Evolutionary conservation across 1,284 basidiomycete genomes (phyloP), one percentile per base, ranked within the genome.

Genomic region (Porodaedalea pini): DNA sequence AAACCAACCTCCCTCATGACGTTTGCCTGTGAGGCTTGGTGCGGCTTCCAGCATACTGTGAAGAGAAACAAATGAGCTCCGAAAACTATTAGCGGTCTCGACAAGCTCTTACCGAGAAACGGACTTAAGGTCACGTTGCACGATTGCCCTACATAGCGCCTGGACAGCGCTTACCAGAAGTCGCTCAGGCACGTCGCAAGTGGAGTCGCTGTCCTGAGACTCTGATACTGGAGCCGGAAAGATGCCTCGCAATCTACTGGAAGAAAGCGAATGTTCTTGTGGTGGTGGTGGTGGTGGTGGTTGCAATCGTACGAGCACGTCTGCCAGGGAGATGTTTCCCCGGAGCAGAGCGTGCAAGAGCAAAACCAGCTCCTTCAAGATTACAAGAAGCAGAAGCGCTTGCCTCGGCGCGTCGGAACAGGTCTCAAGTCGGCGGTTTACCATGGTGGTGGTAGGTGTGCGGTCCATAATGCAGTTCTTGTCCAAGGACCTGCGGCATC

Each of bases 61-160:
- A 17, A 8, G 15, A 19, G 21, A 13, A 17, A 5, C 0, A 17
- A 36, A 11, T 37, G n/a, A 36, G 2, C 13, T 17, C 31, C 17
- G 1, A 15, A 17, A 17, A n/a, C n/a, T n/a, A n/a, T n/a, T n/a
- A n/a, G n/a, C n/a, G n/a, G n/a, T n/a, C n/a, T n/a, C n/a, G n/a
- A n/a, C 5, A 7, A 27, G 8, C 19, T 2, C 56, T 27, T 27
- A 57, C 56, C 48, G 44, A n/a, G 23, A n/a, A 19, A 57, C 49
- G 32, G 32, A 19, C 27, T 57, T 36, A 8, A 34, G 4, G 17
- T 57, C 50, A 27, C 49, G 48, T 27, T 34, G 47, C 15, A 57
- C 56, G 15, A 57, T 51, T 6, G 48, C 56, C 19, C 40, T 36
- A 29, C 37, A 51, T 10, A 57, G 39, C 11, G 21, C 27, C n/a